These are phyloP conservation scores for Suillus occidentalis DNA, from an alignment of 768 basidiomycete genomes.

Conservation along the genomic window DNA sequence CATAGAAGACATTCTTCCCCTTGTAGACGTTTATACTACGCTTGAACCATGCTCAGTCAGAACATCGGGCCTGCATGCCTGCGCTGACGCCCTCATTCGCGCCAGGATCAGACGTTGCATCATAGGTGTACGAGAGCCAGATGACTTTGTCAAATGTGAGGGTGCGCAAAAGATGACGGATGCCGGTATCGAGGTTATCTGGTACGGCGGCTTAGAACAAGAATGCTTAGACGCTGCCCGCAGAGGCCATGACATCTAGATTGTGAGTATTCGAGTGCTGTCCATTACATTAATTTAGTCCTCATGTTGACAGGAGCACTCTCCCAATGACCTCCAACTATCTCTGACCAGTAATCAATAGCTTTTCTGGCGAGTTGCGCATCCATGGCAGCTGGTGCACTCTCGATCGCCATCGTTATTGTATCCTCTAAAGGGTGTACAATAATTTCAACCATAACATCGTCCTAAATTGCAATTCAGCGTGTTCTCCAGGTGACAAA, in stretches of 20 bases:
- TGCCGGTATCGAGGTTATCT: slow-evolving; percentile 74
- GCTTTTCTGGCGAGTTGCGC: slow-evolving; percentile 15
- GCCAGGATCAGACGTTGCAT: slow-evolving; percentile 73
- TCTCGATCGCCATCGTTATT: slow-evolving; percentile 25
- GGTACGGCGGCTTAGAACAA: slow-evolving; percentile 71
- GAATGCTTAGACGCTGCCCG: slow-evolving; percentile 83
- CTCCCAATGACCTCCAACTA: slow-evolving; percentile 12
- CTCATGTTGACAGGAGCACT: background rate
- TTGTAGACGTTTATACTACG: slow-evolving; percentile 85
- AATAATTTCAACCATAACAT: slow-evolving; percentile 35
- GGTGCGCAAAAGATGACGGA: slow-evolving; percentile 72
- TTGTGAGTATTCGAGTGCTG: background rate
- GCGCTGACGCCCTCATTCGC: slow-evolving; percentile 78
- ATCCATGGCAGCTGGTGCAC: slow-evolving; percentile 18
- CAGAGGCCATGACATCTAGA: slow-evolving; percentile 41
- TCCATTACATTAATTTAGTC: background rate
- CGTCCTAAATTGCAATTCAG: slow-evolving; percentile 25
- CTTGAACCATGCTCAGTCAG: slow-evolving; percentile 94
- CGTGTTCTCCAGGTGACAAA: background rate
- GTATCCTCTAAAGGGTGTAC: slow-evolving; percentile 18
- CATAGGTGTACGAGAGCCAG: slow-evolving; percentile 89
- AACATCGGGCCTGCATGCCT: slow-evolving; percentile 83
- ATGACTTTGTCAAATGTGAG: slow-evolving; percentile 92
- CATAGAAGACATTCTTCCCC: slow-evolving; percentile 50
- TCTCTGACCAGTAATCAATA: slow-evolving; percentile 21